Conservation (phyloP, 257 asterid genomes). For the Solanum lycopersicoides region DNA sequence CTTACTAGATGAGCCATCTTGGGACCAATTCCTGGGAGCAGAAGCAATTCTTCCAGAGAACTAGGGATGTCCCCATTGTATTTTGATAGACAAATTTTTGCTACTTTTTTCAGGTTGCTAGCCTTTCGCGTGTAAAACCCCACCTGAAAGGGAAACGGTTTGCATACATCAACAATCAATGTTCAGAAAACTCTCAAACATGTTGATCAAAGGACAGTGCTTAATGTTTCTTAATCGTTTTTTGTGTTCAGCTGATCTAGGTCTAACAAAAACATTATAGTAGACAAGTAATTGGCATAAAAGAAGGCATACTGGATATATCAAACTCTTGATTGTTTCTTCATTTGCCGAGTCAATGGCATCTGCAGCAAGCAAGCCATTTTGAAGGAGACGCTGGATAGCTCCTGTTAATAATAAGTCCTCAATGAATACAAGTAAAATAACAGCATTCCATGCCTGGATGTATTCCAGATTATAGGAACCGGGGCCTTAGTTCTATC, state of each 20-base stretch:
- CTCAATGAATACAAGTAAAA: background rate
- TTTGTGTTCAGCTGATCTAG: slow-evolving; percentile 2
- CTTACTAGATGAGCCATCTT: slow-evolving; percentile 99
- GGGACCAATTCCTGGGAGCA: slow-evolving; percentile 96
- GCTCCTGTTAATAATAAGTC: slow-evolving; percentile 54
- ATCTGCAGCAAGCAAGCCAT: slow-evolving; percentile 69
- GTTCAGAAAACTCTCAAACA: background rate
- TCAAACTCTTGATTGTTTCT: slow-evolving; percentile 53
- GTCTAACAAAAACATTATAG: background rate
- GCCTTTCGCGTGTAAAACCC: slow-evolving; percentile 96
- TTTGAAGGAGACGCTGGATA: slow-evolving; percentile 71
- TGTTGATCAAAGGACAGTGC: background rate
- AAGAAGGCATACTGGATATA: slow-evolving; percentile 62
- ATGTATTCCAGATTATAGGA: background rate
- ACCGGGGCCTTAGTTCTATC: background rate
- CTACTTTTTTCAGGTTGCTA: slow-evolving; percentile 77
- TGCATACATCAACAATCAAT: background rate
- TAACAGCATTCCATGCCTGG: background rate
- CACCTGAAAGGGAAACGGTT: slow-evolving; percentile 37
- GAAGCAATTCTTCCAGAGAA: slow-evolving; percentile 71
- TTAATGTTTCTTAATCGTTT: background rate
- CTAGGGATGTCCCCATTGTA: slow-evolving; percentile 88
- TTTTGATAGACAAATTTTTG: slow-evolving; percentile 58
- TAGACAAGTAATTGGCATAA: background rate
- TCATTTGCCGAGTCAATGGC: slow-evolving; percentile 63